Base-by-base conservation (phyloP, 257 asterid genomes). In the Striga asiatica region DNA sequence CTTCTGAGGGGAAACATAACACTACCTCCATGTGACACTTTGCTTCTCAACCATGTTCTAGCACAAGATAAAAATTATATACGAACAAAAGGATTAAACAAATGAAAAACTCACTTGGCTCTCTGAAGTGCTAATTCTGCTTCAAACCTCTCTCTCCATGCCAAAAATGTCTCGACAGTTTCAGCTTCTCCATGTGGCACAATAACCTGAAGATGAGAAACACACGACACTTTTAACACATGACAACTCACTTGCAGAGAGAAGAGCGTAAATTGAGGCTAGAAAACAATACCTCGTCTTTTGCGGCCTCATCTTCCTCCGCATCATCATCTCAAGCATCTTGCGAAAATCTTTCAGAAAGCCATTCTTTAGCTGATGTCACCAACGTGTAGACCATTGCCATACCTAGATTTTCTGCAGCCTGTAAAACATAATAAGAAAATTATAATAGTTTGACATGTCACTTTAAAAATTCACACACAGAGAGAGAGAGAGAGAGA, bases 131-230 rank as follows among this genome's bases (percentile, higher is more conserved):
- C 94, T 75, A 88, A 69, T 75, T 92, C 99, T n/a, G 97, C 99
- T 77, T 92, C 99, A 71, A 60, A 88, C 79, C 85, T 92, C 64
- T 92, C 99, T 57, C 97, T 81, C 99, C 99, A 92, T 31, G 95
- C 99, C 86, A 78, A 68, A 77, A 92, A 92, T 19, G 95, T 77
- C 2, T 92, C 97, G 13, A 88, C 76, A 2, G 97, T 92, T 38
- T 88, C 99, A 11, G 95, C 83, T 77, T 92, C 99, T 76, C 97
- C 99, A 51, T 92, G 99, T 17, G 99, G 97, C 53, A 88, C 65
- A 67, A 92, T 75, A 62, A 92, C 62, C 98, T 92, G 83, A 74
- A 76, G n/a, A 57, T 61, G 31, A 64, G 41, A 65, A 69, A 47
- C n/a, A n/a, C n/a, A n/a, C n/a, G n/a, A n/a, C n/a, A n/a, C n/a